A percentile compares a stretch with the other conserved stretches of the same genome.
These are phyloP conservation scores for Excoecaria cochinchinensis DNA, from an alignment of 345 rosid genomes.

Conservation along the genomic window DNA sequence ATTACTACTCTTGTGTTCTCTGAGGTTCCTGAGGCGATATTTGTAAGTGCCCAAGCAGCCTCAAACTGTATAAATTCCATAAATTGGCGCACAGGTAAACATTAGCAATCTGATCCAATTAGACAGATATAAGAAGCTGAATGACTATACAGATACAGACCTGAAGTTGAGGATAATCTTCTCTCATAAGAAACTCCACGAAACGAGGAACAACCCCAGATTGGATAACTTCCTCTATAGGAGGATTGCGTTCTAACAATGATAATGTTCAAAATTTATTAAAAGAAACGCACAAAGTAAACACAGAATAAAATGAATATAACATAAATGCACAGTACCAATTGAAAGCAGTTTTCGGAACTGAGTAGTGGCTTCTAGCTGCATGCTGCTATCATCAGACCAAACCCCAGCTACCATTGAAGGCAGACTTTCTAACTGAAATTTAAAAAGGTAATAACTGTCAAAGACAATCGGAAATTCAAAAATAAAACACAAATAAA, in stretches of 20 bases:
- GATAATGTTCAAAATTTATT: background rate
- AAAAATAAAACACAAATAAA: background rate
- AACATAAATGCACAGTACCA: conserved; percentile 7
- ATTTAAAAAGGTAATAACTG: background rate
- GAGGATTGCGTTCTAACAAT: conserved; percentile 23
- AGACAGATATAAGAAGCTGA: background rate
- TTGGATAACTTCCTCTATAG: conserved; percentile 33
- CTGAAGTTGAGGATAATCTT: conserved; percentile 34
- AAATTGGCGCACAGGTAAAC: background rate
- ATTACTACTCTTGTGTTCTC: conserved; percentile 32
- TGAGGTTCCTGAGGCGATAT: conserved; percentile 34
- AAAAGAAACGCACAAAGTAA: background rate
- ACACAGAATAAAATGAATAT: background rate
- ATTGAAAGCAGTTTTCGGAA: conserved; percentile 34
- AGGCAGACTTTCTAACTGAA: conserved; percentile 35
- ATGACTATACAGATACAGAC: conserved; percentile 9
- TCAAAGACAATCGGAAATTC: background rate
- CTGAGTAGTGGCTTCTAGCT: conserved; percentile 30
- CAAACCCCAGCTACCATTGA: conserved; percentile 29
- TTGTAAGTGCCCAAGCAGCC: conserved; percentile 38
- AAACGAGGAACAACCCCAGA: conserved; percentile 35
- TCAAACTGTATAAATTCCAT: conserved; percentile 23
- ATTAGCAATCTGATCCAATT: background rate
- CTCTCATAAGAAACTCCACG: conserved; percentile 30
- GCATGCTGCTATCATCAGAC: conserved; percentile 26